Base-by-base conservation (phyloP, 1,284 basidiomycete genomes). In the Gomphus bonarii region DNA sequence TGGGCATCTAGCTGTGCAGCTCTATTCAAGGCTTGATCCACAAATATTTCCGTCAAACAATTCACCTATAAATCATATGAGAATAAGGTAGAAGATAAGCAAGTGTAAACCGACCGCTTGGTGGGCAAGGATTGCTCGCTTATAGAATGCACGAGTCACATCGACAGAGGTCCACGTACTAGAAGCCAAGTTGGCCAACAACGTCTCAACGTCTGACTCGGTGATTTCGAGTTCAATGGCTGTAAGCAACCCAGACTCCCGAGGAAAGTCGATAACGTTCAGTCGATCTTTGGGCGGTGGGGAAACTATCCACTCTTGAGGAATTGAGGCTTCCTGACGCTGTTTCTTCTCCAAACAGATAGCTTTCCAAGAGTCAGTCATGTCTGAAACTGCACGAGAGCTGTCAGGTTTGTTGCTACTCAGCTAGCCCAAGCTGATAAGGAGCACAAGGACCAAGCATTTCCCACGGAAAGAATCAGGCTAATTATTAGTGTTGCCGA, bases 71-170 rank as follows among this genome's bases (percentile, higher is more conserved):
- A 51, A 51, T n/a, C 31, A 16, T 16, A 50, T 48, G 28, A 9
- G 50, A 20, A 48, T 1, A 16, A 55, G 61, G 55, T 38, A 50
- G 50, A 38, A 58, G 44, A 49, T 55, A 10, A 50, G 48, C 16
- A 18, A 20, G n/a, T 8, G 10, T 36, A 54, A 5, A 72, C 84
- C 66, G 60, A 90, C 90, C 12, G 90, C 69, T 66, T 92, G 91
- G 59, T 92, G 90, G 0, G 91, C 89, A 52, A 92, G 70, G 50
- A 88, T 75, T 0, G 90, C 86, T 20, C 89, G 75, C 71, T 92
- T 91, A 67, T 81, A 82, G 68, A 86, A 91, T 0, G 89, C 85
- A 3, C 76, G 82, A 0, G 83, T 82, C 35, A 89, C 86, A 54
- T 82, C 78, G 1, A 84, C 73, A 9, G 84, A 76, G 1, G 81